Base-by-base conservation (phyloP, 352 stramenopile species). In the Globisporangium apiculatum region DNA sequence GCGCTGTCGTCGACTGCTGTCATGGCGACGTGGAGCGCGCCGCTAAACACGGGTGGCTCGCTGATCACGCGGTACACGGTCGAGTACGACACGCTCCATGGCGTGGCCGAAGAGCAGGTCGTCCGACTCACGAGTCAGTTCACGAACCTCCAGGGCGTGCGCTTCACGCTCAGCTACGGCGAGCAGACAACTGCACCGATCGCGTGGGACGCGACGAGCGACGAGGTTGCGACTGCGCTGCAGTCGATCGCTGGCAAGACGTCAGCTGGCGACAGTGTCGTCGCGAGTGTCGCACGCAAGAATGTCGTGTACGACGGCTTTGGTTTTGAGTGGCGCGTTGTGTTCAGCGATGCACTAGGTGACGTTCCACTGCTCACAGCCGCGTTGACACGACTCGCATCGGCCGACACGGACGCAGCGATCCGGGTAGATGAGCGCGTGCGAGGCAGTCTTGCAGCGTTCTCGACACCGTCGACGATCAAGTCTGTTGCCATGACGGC, bases 241-340 rank as follows among this genome's bases (percentile, higher is more conserved):
- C 3, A 35, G 38, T 18, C 14, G 36, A 47, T 47, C 15, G 11
- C 18, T 43, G n/a, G 35, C 8, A n/a, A n/a, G 4, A 8, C 15
- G n/a, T 6, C n/a, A 0, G 9, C 35, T 61, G 7, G 58, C 48
- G 49, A 51, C 47, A 31, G 55, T 1, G 53, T 76, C 11, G 24
- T 52, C 36, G 37, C 40, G 9, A 17, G 42, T 17, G 78, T 89
- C 17, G 72, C 45, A 14, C 72, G 78, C 5, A 80, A 67, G 8
- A 77, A 51, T 38, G 56, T 89, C 1, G 55, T 84, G 0, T 73
- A 81, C 10, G 69, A 67, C 0, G 75, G 74, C 2, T 84, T 81
- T 53, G 81, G 81, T 3, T 89, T 81, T 50, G 73, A 89, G 58
- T 94, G 82, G 82, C 64, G 70, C 7, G 67, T 92, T 15, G 76